A percentile compares a stretch with the other conserved stretches of the same genome.
Evolutionary conservation across 2,329 filamentous ascomycete genomes (phyloP).

Genomic region (Aspergillus amoenus): DNA sequence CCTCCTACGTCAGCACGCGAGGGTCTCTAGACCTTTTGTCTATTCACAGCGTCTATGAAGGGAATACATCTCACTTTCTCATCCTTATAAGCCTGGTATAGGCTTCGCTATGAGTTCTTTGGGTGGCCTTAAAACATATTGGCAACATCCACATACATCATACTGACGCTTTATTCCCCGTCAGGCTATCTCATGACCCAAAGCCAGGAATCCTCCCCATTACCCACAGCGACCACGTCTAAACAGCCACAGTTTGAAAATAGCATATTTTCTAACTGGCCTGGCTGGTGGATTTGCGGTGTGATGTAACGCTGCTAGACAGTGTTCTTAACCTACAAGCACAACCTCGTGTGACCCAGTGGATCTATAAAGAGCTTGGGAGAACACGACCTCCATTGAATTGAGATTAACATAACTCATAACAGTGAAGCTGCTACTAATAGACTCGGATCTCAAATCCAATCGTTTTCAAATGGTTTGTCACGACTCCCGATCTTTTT

Average conservation of each 20-base stretch:
- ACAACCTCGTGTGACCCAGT: background rate
- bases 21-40: background rate
- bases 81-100: background rate
- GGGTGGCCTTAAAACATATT: background rate
- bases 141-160: conserved; percentile 9
- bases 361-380: conserved; percentile 7
- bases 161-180: conserved; percentile 8
- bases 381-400: background rate
- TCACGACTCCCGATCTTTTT: background rate
- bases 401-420: background rate
- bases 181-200: background rate
- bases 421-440: background rate
- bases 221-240: background rate
- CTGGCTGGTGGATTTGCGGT: conserved; percentile 9
- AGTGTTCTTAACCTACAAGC: background rate
- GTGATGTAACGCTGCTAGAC: conserved; percentile 13
- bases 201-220: background rate
- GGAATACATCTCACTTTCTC: background rate
- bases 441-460: background rate
- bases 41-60: background rate
- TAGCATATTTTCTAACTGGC: background rate
- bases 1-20: conserved; percentile 5
- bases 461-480: background rate
- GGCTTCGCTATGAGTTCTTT: background rate
- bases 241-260: background rate